These are phyloP conservation scores for Castanea crenata DNA, from an alignment of 306 rosid genomes.

Conservation along the genomic window DNA sequence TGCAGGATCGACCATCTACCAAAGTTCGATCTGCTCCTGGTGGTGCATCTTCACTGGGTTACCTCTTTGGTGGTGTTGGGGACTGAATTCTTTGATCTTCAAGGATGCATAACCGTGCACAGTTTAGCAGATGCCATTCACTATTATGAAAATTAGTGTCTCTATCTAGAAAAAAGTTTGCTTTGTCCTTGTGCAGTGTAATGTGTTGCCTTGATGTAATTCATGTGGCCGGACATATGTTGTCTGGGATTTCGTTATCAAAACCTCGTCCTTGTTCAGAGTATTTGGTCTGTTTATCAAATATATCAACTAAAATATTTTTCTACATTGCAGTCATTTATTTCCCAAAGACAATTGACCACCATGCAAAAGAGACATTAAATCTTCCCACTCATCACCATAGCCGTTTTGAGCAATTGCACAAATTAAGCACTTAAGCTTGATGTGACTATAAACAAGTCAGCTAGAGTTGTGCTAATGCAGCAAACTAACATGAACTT, in stretches of 20 bases:
- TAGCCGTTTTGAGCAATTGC: too few species aligned
- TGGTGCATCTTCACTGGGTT: constrained; percentile 74
- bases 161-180: not conserved
- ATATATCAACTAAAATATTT: too few species aligned
- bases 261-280: not conserved
- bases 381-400: too few species aligned
- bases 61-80: constrained; percentile 65
- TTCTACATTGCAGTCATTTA: too few species aligned
- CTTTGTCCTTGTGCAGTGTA: constrained; percentile 24
- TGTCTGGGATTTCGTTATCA: not conserved
- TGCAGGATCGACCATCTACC: constrained; percentile 83
- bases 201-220: constrained; percentile 19
- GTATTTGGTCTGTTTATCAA: not conserved
- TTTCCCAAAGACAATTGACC: too few species aligned
- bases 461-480: too few species aligned
- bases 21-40: constrained; percentile 82
- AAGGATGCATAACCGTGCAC: not conserved
- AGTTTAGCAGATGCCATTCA: constrained; percentile 17
- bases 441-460: too few species aligned
- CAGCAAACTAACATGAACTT: too few species aligned
- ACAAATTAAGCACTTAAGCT: too few species aligned
- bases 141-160: constrained; percentile 12
- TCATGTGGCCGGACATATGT: constrained; percentile 10
- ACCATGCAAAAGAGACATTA: too few species aligned
- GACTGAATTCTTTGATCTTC: constrained; percentile 28